Conservation (phyloP, 2,329 filamentous ascomycete genomes). For the Fusarium oxysporum region DNA sequence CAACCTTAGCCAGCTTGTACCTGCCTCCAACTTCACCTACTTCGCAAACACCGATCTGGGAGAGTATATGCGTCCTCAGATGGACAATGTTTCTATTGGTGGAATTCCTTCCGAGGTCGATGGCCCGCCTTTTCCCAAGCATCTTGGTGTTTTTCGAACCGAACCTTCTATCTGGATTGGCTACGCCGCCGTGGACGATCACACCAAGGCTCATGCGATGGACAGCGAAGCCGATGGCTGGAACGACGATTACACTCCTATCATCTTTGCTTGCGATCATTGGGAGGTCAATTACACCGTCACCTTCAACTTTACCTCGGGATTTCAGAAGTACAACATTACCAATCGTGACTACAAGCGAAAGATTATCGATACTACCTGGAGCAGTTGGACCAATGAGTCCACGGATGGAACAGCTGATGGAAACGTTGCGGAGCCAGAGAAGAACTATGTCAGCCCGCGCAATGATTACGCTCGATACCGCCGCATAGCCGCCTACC, state of each 20-base stretch:
- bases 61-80: conserved; percentile 33
- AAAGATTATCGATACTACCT: conserved; percentile 39
- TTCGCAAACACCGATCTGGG: conserved; percentile 14
- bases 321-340: conserved; percentile 29
- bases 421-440: conserved; percentile 15
- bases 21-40: conserved; percentile 31
- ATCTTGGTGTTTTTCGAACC: conserved; percentile 30
- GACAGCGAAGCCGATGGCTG: not conserved
- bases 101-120: not conserved
- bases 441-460: conserved; percentile 35
- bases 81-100: not conserved
- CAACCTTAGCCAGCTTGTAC: conserved; percentile 24
- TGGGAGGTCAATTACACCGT: conserved; percentile 40
- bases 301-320: conserved; percentile 25
- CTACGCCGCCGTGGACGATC: conserved; percentile 21
- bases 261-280: conserved; percentile 39
- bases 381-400: not conserved
- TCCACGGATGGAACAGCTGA: conserved; percentile 29
- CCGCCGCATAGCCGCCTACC: conserved; percentile 30
- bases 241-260: conserved; percentile 25
- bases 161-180: conserved; percentile 40
- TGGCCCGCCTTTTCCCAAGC: conserved; percentile 9
- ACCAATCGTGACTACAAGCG: conserved; percentile 16
- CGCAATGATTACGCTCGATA: not conserved
- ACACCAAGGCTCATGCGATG: not conserved